phyloP scores from a whole-genome alignment of 2,329 filamentous ascomycete species.

The Sarocladium brachiariae region DNA sequence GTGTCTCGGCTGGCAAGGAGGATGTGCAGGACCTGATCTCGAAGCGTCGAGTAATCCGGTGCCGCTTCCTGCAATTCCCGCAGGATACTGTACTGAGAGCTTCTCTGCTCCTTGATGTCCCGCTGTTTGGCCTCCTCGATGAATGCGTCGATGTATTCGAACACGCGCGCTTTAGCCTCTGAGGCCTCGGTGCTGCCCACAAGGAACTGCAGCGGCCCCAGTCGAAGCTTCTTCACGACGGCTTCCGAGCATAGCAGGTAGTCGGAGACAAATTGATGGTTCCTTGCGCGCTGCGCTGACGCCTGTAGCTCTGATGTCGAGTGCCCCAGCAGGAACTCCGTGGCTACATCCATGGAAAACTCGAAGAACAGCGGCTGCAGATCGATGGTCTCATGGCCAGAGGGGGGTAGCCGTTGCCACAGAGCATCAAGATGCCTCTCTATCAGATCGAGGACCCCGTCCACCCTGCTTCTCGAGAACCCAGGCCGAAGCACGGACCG shows the following conservation, averaged over 20 bases:
- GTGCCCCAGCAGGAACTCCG: slow-evolving; percentile 39
- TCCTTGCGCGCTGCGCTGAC: slow-evolving; percentile 13
- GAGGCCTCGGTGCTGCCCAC: slow-evolving; percentile 19
- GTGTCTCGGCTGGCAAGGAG: slow-evolving; percentile 39
- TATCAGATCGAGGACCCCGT: slow-evolving; percentile 19
- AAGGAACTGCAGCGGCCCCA: slow-evolving; percentile 25
- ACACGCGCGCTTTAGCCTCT: slow-evolving; percentile 24
- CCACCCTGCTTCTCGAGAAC: slow-evolving; percentile 27
- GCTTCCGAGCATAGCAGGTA: slow-evolving; percentile 27
- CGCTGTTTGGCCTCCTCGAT: slow-evolving; percentile 29
- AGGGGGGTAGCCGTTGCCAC: slow-evolving; percentile 26
- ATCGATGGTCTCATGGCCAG: slow-evolving; percentile 24
- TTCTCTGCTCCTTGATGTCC: slow-evolving; percentile 15
- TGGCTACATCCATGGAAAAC: slow-evolving; percentile 39
- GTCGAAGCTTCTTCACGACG: slow-evolving; percentile 24
- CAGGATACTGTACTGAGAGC: slow-evolving; percentile 38
- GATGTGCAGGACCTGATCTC: slow-evolving; percentile 37
- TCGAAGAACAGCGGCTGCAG: slow-evolving; percentile 40
- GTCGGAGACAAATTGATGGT: slow-evolving; percentile 29
- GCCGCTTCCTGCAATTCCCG: slow-evolving; percentile 29
- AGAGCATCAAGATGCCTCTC: slow-evolving; percentile 31
- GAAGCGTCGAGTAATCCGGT: slow-evolving; percentile 29
- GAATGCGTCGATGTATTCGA: slow-evolving; percentile 35
- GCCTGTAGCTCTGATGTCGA: slow-evolving; percentile 18
- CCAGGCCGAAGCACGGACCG: slow-evolving; percentile 27